Evolutionary conservation across 1,284 basidiomycete species (phyloP).

Genomic region (Moesziomyces globuligerus): DNA sequence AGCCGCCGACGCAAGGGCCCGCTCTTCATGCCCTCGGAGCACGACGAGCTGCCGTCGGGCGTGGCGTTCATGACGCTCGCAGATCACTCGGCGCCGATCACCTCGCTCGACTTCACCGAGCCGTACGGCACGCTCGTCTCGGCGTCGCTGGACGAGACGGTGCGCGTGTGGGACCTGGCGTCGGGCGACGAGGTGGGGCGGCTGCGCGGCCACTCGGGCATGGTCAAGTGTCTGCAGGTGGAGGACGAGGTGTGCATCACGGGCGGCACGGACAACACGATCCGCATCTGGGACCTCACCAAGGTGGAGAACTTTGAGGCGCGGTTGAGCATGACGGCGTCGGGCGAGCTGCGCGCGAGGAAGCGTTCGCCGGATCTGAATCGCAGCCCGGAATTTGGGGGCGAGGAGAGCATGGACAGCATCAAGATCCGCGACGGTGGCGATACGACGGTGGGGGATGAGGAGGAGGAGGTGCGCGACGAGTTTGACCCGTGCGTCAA

Average conservation of each 20-base stretch:
- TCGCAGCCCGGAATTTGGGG: conserved; percentile 13
- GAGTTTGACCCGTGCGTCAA: conserved; percentile 74
- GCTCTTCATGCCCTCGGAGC: conserved; percentile 94
- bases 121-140: conserved; percentile 94
- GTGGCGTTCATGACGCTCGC: conserved; percentile 96
- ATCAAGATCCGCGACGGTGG: conserved; percentile 46
- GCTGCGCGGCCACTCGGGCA: conserved; percentile 59
- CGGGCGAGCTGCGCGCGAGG: conserved; percentile 40
- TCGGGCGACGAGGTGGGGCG: conserved; percentile 69
- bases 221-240: conserved; percentile 89
- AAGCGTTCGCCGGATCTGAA: conserved; percentile 26
- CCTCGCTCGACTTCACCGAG: conserved; percentile 92
- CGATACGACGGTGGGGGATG: conserved; percentile 48
- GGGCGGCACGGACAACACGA: conserved; percentile 84
- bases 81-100: conserved; percentile 82
- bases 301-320: conserved; percentile 63
- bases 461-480: conserved; percentile 68
- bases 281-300: conserved; percentile 69
- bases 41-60: conserved; percentile 91
- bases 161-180: conserved; percentile 88
- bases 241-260: conserved; percentile 91
- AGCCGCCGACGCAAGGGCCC: conserved; percentile 70
- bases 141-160: conserved; percentile 72
- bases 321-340: conserved; percentile 49
- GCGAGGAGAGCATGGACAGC: conserved; percentile 36